Percentiles rank a stretch among this genome's conserved stretches.
Conservation (phyloP, 1,284 basidiomycete species). For the Microstroma glucosiphilum region DNA sequence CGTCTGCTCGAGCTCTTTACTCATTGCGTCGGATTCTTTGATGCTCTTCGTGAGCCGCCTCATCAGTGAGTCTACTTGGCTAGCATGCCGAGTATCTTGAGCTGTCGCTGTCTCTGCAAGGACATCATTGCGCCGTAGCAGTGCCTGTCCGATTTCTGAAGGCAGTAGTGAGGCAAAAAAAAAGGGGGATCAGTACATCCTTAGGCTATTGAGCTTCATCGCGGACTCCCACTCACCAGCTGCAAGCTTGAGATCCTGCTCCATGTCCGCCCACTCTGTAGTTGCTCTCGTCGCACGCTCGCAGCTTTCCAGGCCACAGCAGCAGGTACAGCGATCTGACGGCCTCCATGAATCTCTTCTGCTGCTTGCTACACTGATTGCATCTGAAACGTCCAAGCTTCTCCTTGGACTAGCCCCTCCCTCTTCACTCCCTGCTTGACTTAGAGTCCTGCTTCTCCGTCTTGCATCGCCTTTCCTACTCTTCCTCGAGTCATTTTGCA, state of each 20-base stretch:
- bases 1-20: constrained; percentile 70
- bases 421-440: neutral
- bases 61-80: constrained; percentile 40
- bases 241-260: constrained; percentile 46
- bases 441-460: no score
- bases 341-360: constrained; percentile 5
- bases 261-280: constrained; percentile 44
- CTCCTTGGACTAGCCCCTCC: neutral
- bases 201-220: no score
- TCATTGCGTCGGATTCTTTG: constrained; percentile 31
- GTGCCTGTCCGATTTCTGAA: constrained; percentile 80
- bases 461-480: no score
- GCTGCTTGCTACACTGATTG: neutral
- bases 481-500: no score
- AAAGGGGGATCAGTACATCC: no score
- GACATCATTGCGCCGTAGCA: constrained; percentile 78
- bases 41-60: constrained; percentile 31
- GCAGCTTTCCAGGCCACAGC: constrained; percentile 38
- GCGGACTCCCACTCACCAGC: constrained; percentile 16
- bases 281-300: constrained; percentile 33
- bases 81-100: constrained; percentile 20
- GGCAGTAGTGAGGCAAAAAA: neutral
- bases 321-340: constrained; percentile 25
- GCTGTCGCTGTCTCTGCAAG: constrained; percentile 60
- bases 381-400: neutral